These are phyloP conservation scores for Pythium aphanidermatum DNA, from an alignment of 352 stramenopile species.

Conservation along the genomic window DNA sequence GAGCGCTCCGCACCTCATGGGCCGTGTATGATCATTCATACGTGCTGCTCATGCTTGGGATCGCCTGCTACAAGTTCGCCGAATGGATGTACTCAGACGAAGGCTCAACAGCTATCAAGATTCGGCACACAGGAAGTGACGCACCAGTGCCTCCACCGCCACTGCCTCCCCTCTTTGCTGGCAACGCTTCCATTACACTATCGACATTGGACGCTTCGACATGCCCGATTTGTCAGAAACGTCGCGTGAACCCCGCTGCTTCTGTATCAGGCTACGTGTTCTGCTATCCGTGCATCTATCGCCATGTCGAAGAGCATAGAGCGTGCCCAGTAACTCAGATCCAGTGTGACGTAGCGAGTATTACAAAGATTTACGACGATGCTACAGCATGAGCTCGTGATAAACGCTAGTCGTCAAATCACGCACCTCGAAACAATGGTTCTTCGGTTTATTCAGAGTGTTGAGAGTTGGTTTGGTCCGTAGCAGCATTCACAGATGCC, in stretches of 20 bases:
- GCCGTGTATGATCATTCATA: slow-evolving; percentile 76
- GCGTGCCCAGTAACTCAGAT: slow-evolving; percentile 77
- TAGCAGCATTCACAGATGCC: no score
- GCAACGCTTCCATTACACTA: slow-evolving; percentile 38
- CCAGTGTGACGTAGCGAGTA: slow-evolving; percentile 48
- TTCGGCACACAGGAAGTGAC: slow-evolving; percentile 45
- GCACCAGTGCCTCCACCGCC: slow-evolving; percentile 67
- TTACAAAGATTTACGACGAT: slow-evolving; percentile 85
- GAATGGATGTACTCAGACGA: slow-evolving; percentile 89
- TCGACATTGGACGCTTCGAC: slow-evolving; percentile 38
- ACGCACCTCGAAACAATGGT: background rate
- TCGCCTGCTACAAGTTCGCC: slow-evolving; percentile 81
- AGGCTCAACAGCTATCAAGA: slow-evolving; percentile 42
- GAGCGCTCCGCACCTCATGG: slow-evolving; percentile 52
- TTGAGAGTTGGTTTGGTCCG: no score
- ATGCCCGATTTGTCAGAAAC: slow-evolving; percentile 67
- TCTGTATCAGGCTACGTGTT: slow-evolving; percentile 73
- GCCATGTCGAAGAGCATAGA: slow-evolving; percentile 59
- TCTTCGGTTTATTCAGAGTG: no score
- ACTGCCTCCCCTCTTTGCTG: slow-evolving; percentile 57
- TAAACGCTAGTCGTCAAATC: background rate
- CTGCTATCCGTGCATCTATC: slow-evolving; percentile 80
- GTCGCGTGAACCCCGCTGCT: slow-evolving; percentile 71
- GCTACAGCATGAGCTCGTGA: slow-evolving; percentile 9
- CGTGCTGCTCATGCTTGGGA: slow-evolving; percentile 62